These are phyloP conservation scores for Eucalyptus marginata DNA, from an alignment of 345 rosid genomes.

Conservation along the genomic window DNA sequence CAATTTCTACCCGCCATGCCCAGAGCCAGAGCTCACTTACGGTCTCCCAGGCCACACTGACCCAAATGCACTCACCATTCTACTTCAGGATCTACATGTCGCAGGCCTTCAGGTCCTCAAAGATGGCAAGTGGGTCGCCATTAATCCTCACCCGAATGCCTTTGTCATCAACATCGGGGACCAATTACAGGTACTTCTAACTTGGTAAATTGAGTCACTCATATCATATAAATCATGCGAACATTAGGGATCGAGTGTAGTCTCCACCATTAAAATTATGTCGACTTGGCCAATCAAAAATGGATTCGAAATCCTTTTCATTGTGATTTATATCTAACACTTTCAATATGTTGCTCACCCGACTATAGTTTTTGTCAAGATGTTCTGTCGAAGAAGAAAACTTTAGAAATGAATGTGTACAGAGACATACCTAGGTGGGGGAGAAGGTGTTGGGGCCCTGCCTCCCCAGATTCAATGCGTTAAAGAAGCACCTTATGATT, in stretches of 20 bases:
- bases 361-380: neutral
- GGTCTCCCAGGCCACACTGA: conserved; percentile 88
- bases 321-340: neutral
- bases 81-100: conserved; percentile 60
- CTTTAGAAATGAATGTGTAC: neutral
- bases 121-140: conserved; percentile 65
- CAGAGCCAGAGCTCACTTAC: conserved; percentile 78
- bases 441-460: neutral
- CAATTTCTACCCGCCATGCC: conserved; percentile 88
- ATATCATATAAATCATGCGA: neutral
- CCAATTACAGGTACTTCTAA: conserved; percentile 52
- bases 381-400: neutral
- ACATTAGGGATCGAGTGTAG: neutral
- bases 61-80: conserved; percentile 80
- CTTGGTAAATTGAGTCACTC: neutral
- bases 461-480: neutral
- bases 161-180: conserved; percentile 86
- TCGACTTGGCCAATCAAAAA: neutral
- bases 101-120: conserved; percentile 80
- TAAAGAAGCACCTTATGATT: neutral
- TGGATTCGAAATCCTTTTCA: neutral
- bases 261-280: neutral
- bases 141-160: conserved; percentile 66
- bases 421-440: neutral
- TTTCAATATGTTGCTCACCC: neutral